Base-by-base conservation (phyloP, 176 grass and related monocot species). In the Eragrostis curvula region DNA sequence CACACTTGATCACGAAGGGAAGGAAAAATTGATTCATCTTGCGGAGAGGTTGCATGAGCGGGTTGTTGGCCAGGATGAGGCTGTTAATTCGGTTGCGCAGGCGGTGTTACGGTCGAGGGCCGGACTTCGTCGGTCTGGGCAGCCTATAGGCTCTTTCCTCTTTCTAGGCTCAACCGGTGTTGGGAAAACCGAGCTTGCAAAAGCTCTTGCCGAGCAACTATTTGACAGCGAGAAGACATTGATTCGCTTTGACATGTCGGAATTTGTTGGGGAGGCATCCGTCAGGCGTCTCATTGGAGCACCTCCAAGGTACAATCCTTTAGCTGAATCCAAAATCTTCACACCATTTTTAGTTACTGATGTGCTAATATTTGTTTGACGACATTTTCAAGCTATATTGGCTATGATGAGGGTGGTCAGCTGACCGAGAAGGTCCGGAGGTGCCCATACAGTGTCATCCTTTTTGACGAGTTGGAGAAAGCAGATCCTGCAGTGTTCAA, bases 381-480 rank as follows among this genome's bases (percentile, higher is more conserved):
- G 1, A 9, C 9, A 7, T 57, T 10, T 47, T 79, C 32, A 36
- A 82, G 82, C 43, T 68, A 43, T 29, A 6, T 62, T 58, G 75
- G 85, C 8, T 47, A 87, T 28, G 80, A 75, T 9, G 66, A 91
- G 3, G 85, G 89, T 8, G 89, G 85, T 5, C 74, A 85, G 3
- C 43, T 88, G 45, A 91, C 85, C 2, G 89, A 91, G 29, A 45
- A 70, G 29, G 85, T 91, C 23, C 60, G 82, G 49, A 56, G 40
- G 55, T 74, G 59, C 3, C 85, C 85, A 12, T 88, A 80, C 49
- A 79, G 74, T 7, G 65, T 91, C 4, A 61, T 91, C 27, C 77
- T 88, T 7, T 78, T 91, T 36, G 81, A 88, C 78, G 89, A 90
- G 41, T 44, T 90, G 13, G 84, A 90, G 82, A 90, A 90, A 78